These are phyloP conservation scores for Lactifluus pinguis DNA, from an alignment of 768 basidiomycete species.

Conservation along the genomic window DNA sequence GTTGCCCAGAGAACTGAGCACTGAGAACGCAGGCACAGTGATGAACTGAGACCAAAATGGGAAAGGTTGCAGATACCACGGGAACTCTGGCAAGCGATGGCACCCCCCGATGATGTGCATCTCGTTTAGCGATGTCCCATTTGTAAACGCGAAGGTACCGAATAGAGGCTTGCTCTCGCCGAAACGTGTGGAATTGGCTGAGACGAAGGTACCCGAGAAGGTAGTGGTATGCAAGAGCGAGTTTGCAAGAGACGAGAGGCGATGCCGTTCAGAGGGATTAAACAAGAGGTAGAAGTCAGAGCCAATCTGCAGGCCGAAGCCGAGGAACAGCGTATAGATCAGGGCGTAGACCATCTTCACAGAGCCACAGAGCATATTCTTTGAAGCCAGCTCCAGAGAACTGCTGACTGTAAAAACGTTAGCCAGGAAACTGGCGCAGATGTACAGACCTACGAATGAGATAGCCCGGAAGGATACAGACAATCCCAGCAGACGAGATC, in stretches of 20 bases:
- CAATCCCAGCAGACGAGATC: conserved; percentile 77
- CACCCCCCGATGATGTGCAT: conserved; percentile 50
- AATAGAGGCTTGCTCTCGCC: conserved; percentile 33
- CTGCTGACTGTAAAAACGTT: conserved; percentile 48
- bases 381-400: conserved; percentile 73
- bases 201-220: conserved; percentile 54
- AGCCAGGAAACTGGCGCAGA: not conserved
- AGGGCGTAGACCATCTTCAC: conserved; percentile 81
- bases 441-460: conserved; percentile 48
- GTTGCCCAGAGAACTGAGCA: conserved; percentile 62
- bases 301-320: conserved; percentile 76
- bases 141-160: conserved; percentile 60
- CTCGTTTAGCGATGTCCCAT: conserved; percentile 36
- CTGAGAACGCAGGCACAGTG: conserved; percentile 65
- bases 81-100: conserved; percentile 50
- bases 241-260: conserved; percentile 42
- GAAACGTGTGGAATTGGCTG: conserved; percentile 42
- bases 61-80: conserved; percentile 74
- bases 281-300: conserved; percentile 69
- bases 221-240: conserved; percentile 39
- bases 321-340: conserved; percentile 74
- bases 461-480: conserved; percentile 83
- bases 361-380: conserved; percentile 71
- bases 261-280: conserved; percentile 46
- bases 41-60: conserved; percentile 65